Base-by-base conservation (phyloP, 2,329 filamentous ascomycete genomes). In the Chalara sp. region DNA sequence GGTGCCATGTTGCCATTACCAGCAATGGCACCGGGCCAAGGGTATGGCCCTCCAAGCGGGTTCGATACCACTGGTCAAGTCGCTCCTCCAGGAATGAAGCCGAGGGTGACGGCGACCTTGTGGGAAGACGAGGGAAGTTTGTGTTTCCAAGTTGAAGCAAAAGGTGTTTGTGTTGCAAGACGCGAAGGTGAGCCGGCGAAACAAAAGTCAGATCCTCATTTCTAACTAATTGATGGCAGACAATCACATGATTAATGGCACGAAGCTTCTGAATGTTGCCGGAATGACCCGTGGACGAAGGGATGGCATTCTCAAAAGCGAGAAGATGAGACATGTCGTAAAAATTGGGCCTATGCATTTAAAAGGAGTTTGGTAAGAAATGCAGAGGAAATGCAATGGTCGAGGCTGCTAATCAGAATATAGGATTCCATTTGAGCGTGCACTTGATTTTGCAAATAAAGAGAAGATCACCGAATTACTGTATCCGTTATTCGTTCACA, bases 291-390 rank as follows among this genome's bases (percentile, higher is more conserved):
- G 93, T 67, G 93, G 93, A 50, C 85, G 93, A 58, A 82, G 93
- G 63, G 93, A 99, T 65, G 93, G 93, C 45, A 97, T 99, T 59
- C 72, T 99, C 52, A 99, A 99, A 74, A 96, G 92, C 67, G 93
- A 97, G 71, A 99, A 97, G 71, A 83, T 91, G 51, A 84, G 93
- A 60, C 91, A 96, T 69, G 93, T 97, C 10, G 93, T 97, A 54
- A 99, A 99, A 73, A 97, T 99, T 67, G 93, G 93, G 0, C 93
- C 93, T 4, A 99, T 99, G 93, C 93, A 97, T 67, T 73, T 99
- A 43, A 99, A 99, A 73, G 93, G 93, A 64, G 91, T 96, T 59
- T 96, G 91, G 90, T 95, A 78, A 73, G 86, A 74, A n/a, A 8
- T 10, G 8, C 10, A 49, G 40, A 39, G 21, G 21, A 21, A 21